phyloP scores from a whole-genome alignment of 1,284 basidiomycete species.

The Ceratobasidium sp. region DNA sequence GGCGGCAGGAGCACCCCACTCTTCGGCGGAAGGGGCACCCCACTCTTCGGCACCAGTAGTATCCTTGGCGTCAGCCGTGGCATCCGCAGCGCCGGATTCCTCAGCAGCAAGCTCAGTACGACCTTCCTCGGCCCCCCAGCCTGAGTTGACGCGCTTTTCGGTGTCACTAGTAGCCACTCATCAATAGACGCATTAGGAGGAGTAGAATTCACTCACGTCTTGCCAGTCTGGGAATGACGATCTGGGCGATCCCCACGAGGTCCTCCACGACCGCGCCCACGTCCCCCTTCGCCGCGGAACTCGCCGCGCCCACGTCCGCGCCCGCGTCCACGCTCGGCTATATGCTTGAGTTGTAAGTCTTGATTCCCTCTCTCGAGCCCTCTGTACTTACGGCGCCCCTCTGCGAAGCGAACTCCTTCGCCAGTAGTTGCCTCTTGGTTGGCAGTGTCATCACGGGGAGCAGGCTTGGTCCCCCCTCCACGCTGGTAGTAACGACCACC shows the following conservation, averaged over 20 bases:
- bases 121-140: conserved; percentile 91
- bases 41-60: conserved; percentile 56
- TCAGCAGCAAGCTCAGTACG: conserved; percentile 80
- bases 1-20: conserved; percentile 55
- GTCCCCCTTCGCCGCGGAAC: conserved; percentile 56
- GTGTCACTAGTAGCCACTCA: conserved; percentile 69
- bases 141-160: conserved; percentile 90
- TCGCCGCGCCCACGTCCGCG: conserved; percentile 57
- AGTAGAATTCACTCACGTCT: conserved; percentile 49
- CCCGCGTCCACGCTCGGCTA: conserved; percentile 51
- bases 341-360: conserved; percentile 8
- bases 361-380: conserved; percentile 5
- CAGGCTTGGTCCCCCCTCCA: conserved; percentile 60
- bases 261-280: conserved; percentile 61
- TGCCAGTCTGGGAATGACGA: conserved; percentile 85
- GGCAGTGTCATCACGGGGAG: conserved; percentile 16
- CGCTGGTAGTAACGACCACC: conserved; percentile 79
- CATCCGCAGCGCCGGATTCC: conserved; percentile 68
- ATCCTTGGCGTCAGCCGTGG: conserved; percentile 47
- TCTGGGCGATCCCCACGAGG: conserved; percentile 63
- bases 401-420: conserved; percentile 44
- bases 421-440: conserved; percentile 36
- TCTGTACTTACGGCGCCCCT: conserved; percentile 61
- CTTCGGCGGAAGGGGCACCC: conserved; percentile 51
- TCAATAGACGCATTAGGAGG: conserved; percentile 1